These are phyloP conservation scores for Raphanus hybrid DNA, from an alignment of 441 rosid genomes.

Conservation along the genomic window DNA sequence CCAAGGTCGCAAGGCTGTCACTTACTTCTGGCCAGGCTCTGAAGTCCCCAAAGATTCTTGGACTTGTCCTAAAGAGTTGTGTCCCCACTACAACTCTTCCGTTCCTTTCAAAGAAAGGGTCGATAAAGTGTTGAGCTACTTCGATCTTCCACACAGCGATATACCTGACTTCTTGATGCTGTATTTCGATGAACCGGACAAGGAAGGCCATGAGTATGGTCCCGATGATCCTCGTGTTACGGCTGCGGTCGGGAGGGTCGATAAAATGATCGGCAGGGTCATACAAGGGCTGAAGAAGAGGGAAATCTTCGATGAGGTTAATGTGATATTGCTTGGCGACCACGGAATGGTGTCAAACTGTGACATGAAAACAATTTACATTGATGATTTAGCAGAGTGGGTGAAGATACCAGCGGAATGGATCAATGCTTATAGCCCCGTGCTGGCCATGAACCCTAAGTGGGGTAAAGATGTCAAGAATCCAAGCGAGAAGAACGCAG, in stretches of 20 bases:
- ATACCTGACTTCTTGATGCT: constrained; percentile 72
- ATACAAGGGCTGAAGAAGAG: constrained; percentile 76
- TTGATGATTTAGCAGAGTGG: constrained; percentile 82
- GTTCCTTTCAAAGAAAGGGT: constrained; percentile 80
- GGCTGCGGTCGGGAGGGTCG: constrained; percentile 65
- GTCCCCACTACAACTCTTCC: constrained; percentile 55
- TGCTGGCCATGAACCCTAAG: constrained; percentile 74
- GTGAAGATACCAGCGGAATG: constrained; percentile 61
- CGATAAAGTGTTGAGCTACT: constrained; percentile 68
- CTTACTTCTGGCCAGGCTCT: constrained; percentile 94
- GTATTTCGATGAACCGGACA: constrained; percentile 88
- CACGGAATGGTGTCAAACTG: constrained; percentile 98
- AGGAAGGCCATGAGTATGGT: constrained; percentile 78
- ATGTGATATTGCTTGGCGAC: constrained; percentile 81
- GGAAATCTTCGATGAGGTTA: constrained; percentile 75
- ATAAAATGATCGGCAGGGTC: constrained; percentile 77
- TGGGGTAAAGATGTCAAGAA: constrained; percentile 42
- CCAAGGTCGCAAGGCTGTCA: constrained; percentile 73
- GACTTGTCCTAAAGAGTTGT: constrained; percentile 68
- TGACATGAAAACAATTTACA: constrained; percentile 64
- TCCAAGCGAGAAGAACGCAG: constrained; percentile 31
- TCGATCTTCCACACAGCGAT: constrained; percentile 65
- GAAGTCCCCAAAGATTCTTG: constrained; percentile 84
- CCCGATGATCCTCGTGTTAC: constrained; percentile 87
- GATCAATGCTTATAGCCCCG: constrained; percentile 67